A percentile compares a stretch with the other conserved stretches of the same genome.
phyloP scores from a whole-genome alignment of 148 eudicot genomes.

The Silene uniflora region DNA sequence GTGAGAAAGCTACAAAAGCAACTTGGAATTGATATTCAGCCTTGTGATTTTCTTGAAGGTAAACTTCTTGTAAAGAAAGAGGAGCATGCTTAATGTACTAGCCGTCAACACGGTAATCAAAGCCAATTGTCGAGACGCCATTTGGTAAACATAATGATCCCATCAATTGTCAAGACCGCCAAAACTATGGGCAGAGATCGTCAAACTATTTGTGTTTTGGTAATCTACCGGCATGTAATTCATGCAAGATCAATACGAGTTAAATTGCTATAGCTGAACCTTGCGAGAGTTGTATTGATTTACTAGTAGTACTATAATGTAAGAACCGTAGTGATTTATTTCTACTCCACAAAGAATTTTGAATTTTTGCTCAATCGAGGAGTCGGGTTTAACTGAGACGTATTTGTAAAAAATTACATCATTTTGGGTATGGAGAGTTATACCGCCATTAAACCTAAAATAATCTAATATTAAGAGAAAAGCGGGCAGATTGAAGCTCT shows the following conservation, averaged over 20 bases:
- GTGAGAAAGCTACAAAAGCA: slow-evolving; percentile 83
- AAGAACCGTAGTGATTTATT: no score
- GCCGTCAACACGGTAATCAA: not conserved
- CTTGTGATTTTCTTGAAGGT: slow-evolving; percentile 81
- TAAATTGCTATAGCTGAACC: not conserved
- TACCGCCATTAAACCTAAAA: not conserved
- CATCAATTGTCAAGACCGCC: no score
- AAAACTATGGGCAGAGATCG: no score
- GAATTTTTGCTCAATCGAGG: no score
- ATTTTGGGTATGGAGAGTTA: no score
- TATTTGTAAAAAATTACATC: not conserved
- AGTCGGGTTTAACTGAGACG: no score
- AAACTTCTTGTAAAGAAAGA: slow-evolving; percentile 48
- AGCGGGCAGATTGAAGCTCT: not conserved
- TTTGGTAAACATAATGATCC: no score
- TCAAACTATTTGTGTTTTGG: not conserved
- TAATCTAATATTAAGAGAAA: no score
- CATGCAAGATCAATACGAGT: not conserved
- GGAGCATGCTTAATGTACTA: slow-evolving; percentile 12
- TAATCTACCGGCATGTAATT: not conserved
- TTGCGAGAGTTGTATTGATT: not conserved
- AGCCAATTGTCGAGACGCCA: not conserved
- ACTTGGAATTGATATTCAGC: slow-evolving; percentile 60
- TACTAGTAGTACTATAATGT: no score
- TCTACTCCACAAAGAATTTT: no score